Percentiles rank a stretch among this genome's conserved stretches.
These are phyloP conservation scores for Biscogniauxia mediterranea DNA, from an alignment of 2,329 filamentous ascomycete genomes.

Conservation along the genomic window DNA sequence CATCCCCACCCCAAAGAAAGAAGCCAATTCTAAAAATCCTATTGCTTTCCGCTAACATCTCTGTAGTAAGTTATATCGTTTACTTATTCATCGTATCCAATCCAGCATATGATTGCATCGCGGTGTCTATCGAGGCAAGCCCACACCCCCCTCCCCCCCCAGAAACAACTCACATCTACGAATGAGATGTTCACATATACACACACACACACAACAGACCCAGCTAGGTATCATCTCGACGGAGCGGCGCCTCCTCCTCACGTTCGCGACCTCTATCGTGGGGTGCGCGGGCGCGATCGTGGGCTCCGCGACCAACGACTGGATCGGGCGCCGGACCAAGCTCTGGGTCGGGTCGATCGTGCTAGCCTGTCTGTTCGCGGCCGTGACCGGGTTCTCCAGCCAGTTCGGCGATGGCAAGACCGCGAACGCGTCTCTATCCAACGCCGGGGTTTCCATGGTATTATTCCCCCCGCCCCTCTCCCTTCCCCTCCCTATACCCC, in stretches of 20 bases:
- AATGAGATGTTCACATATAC: not conserved
- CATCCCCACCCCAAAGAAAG: no score
- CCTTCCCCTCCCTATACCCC: no score
- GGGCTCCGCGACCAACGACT: conserved; percentile 32
- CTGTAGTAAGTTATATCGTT: no score
- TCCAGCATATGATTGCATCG: no score
- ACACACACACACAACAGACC: not conserved
- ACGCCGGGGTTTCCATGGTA: conserved; percentile 22
- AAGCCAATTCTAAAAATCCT: no score
- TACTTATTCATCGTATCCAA: no score
- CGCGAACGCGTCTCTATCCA: conserved; percentile 4
- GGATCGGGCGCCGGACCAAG: conserved; percentile 26
- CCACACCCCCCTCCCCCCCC: no score
- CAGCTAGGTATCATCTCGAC: conserved; percentile 16
- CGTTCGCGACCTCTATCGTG: conserved; percentile 8
- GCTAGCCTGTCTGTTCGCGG: conserved; percentile 12
- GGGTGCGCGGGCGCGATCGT: conserved; percentile 21
- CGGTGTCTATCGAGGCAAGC: no score
- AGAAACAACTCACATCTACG: not conserved
- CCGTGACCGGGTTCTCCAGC: conserved; percentile 22
- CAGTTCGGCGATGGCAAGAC: conserved; percentile 15
- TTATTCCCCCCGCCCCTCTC: not conserved
- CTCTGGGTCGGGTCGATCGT: conserved; percentile 17
- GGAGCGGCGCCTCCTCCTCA: conserved; percentile 10
- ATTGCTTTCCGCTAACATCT: no score